Conservation (phyloP, 2,329 filamentous ascomycete species). For the Sarocladiaceae sp. region DNA sequence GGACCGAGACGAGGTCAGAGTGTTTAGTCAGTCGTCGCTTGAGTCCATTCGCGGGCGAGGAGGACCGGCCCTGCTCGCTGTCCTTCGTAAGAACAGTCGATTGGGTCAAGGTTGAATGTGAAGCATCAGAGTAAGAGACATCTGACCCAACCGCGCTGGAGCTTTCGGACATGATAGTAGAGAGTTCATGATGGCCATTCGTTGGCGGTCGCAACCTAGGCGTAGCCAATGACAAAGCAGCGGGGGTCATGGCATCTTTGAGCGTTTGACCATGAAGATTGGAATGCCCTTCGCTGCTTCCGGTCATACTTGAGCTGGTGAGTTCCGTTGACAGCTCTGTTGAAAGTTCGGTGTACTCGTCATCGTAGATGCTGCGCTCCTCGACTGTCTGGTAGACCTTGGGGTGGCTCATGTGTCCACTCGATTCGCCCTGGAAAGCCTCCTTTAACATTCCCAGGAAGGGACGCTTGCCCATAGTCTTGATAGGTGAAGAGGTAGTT, state of each 20-base stretch:
- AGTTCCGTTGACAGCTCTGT: constrained; percentile 8
- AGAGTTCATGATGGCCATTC: constrained; percentile 50
- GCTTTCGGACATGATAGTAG: constrained; percentile 52
- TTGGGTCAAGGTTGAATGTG: constrained; percentile 49
- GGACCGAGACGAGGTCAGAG: constrained; percentile 87
- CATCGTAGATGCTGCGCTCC: constrained; percentile 28
- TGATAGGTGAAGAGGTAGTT: constrained; percentile 43
- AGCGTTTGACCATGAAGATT: constrained; percentile 15
- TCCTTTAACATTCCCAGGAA: constrained; percentile 57
- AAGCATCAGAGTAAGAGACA: constrained; percentile 41
- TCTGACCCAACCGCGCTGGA: constrained; percentile 44
- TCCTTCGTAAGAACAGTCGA: constrained; percentile 45
- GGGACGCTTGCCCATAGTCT: constrained; percentile 41
- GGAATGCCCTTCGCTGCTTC: constrained; percentile 13
- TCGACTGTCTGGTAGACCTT: constrained; percentile 46
- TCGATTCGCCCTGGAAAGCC: constrained; percentile 60
- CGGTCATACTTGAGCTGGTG: background rate
- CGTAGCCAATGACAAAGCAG: background rate
- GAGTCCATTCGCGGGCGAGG: constrained; percentile 41
- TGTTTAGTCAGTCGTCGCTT: constrained; percentile 83
- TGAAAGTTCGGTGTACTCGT: constrained; percentile 13
- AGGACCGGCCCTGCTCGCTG: constrained; percentile 26
- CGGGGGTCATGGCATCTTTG: constrained; percentile 17
- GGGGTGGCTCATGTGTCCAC: constrained; percentile 38
- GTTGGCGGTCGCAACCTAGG: constrained; percentile 44